Conservation (phyloP, 2,329 filamentous ascomycete genomes). For the Ceratocystis harringtonii region DNA sequence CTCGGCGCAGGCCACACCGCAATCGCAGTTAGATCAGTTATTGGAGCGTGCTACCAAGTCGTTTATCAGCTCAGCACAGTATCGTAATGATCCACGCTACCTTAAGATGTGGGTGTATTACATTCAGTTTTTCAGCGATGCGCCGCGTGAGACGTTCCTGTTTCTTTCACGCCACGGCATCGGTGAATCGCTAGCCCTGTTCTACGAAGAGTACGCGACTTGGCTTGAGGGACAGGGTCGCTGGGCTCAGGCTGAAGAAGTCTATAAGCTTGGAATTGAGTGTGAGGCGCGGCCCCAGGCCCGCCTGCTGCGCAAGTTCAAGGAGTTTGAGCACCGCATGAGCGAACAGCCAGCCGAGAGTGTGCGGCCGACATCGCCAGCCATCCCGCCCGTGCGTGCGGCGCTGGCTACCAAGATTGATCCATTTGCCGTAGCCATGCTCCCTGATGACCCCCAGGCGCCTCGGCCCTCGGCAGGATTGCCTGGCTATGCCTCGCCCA, state of each 20-base stretch:
- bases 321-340: constrained; percentile 70
- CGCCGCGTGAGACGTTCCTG: constrained; percentile 83
- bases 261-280: constrained; percentile 81
- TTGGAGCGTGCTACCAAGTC: constrained; percentile 86
- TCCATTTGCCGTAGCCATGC: constrained; percentile 50
- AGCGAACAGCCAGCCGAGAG: constrained; percentile 47
- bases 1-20: constrained; percentile 75
- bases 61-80: constrained; percentile 72
- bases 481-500: neutral
- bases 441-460: constrained; percentile 51
- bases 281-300: constrained; percentile 70
- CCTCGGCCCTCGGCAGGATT: constrained; percentile 35
- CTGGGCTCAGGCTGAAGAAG: constrained; percentile 85
- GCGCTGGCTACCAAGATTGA: constrained; percentile 76
- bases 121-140: constrained; percentile 80
- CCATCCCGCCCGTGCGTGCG: constrained; percentile 66
- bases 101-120: constrained; percentile 89
- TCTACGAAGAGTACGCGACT: constrained; percentile 91
- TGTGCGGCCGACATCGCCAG: constrained; percentile 62
- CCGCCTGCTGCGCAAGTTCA: constrained; percentile 74
- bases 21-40: constrained; percentile 77
- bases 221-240: constrained; percentile 77
- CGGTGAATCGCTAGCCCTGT: constrained; percentile 74
- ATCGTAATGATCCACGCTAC: constrained; percentile 91
- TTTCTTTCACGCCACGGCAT: constrained; percentile 81